Evolutionary conservation across 75 land plant genomes (phyloP), one percentile per base, ranked within the genome.

Genomic region (Pinus albicaulis): DNA sequence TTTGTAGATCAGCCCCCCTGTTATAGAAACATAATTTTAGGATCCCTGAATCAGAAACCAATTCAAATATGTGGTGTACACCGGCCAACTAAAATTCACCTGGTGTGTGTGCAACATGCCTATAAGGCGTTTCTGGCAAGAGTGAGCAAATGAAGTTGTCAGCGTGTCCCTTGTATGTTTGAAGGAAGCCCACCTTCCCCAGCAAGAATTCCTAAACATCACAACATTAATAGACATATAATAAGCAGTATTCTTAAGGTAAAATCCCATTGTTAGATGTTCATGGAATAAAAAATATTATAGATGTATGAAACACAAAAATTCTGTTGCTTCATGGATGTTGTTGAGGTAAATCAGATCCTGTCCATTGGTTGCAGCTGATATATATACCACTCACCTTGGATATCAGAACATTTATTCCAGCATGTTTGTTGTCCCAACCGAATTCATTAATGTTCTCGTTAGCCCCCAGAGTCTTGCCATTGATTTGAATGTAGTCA

Each of bases 381-480:
- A 59, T 59, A 59, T 20, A 4, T 10, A 59, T 59, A 13, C 16
- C 12, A 10, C 68, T 36, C 36, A 96, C 99, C 92, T 90, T 88
- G 73, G 99, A 88, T 58, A 90, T 75, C 73, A 96, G 88, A 31
- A 96, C 85, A 60, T 96, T 98, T 34, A 95, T 91, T 16, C 99
- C 99, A 23, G 99, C 98, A 82, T 90, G 95, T 76, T 96, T 96
- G 86, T 94, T 92, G 25, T 96, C 99, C 99, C 98, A 96, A 24
- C 92, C 94, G 57, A 90, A 87, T 59, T 94, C 88, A 31, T 82
- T 83, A 20, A 88, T 87, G 66, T 80, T 76, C 11, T 93, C 95
- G 3, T 92, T 86, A 65, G 98, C 98, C 22, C 86, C 85, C 17
- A 94, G 68, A 0, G 82, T 61, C 25, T 85, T 82, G 74, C 84